Percentiles rank a stretch among this genome's conserved stretches.
Evolutionary conservation across 768 basidiomycete genomes (phyloP).

Genomic region (Suillus placidus): DNA sequence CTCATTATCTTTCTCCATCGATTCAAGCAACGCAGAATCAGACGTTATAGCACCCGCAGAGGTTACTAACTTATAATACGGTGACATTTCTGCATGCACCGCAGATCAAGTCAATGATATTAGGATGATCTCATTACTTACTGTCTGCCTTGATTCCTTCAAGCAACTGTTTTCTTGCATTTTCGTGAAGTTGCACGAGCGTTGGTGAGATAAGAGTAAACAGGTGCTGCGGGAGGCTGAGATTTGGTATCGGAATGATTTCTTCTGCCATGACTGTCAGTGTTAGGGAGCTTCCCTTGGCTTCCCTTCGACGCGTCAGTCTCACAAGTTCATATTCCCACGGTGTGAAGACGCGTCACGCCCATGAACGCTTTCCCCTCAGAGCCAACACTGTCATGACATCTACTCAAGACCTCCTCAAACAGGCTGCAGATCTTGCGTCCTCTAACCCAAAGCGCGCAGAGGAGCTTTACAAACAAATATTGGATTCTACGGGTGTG

Average conservation of each 20-base stretch:
- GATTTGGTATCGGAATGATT: slow-evolving; percentile 86
- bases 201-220: slow-evolving; percentile 70
- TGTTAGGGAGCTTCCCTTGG: not conserved
- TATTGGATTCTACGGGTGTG: slow-evolving; percentile 49
- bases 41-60: slow-evolving; percentile 49
- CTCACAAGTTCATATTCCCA: slow-evolving; percentile 28
- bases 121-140: slow-evolving; percentile 39
- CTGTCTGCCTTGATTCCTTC: slow-evolving; percentile 80
- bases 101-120: slow-evolving; percentile 8
- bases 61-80: slow-evolving; percentile 70
- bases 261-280: slow-evolving; percentile 74
- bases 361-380: not conserved
- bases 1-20: slow-evolving; percentile 62
- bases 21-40: slow-evolving; percentile 32
- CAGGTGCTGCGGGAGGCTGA: slow-evolving; percentile 75
- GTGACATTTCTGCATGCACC: slow-evolving; percentile 73
- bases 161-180: slow-evolving; percentile 65
- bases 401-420: slow-evolving; percentile 26
- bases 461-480: slow-evolving; percentile 74
- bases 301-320: slow-evolving; percentile 38
- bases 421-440: slow-evolving; percentile 54
- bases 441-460: slow-evolving; percentile 59
- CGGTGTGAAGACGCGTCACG: slow-evolving; percentile 35
- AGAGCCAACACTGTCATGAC: slow-evolving; percentile 21
- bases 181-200: slow-evolving; percentile 64